These are phyloP conservation scores for Corymbia citriodora DNA, from an alignment of 441 rosid species.

Conservation along the genomic window DNA sequence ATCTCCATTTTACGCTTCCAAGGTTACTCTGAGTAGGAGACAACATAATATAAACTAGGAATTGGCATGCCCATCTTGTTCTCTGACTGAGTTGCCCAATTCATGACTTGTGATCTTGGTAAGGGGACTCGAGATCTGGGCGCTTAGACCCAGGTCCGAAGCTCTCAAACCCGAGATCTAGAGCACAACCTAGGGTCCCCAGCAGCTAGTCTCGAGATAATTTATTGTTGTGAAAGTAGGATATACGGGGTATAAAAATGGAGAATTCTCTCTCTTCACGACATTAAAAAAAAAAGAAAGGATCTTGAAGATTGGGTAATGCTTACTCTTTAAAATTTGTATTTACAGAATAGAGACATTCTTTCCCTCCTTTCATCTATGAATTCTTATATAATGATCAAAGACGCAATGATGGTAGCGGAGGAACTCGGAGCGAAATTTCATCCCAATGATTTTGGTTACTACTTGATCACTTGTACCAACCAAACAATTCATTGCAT, in stretches of 20 bases:
- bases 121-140: not conserved
- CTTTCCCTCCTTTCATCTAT: not conserved
- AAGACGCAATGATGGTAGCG: not conserved
- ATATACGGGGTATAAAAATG: not conserved
- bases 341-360: not conserved
- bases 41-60: not conserved
- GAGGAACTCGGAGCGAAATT: not conserved
- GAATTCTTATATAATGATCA: not conserved
- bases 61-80: not conserved
- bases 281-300: rapidly evolving
- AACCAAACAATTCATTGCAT: not conserved
- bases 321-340: not conserved
- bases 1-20: not conserved
- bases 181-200: not conserved
- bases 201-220: not conserved
- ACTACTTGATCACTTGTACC: not conserved
- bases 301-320: not conserved
- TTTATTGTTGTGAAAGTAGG: not conserved
- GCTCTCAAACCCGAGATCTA: not conserved
- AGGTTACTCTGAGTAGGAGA: not conserved
- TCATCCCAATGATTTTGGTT: not conserved
- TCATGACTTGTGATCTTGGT: not conserved
- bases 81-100: not conserved
- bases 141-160: not conserved
- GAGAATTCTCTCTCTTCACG: not conserved